Conservation (phyloP, 208 protist genomes). For the Tritrichomonas musculus region DNA sequence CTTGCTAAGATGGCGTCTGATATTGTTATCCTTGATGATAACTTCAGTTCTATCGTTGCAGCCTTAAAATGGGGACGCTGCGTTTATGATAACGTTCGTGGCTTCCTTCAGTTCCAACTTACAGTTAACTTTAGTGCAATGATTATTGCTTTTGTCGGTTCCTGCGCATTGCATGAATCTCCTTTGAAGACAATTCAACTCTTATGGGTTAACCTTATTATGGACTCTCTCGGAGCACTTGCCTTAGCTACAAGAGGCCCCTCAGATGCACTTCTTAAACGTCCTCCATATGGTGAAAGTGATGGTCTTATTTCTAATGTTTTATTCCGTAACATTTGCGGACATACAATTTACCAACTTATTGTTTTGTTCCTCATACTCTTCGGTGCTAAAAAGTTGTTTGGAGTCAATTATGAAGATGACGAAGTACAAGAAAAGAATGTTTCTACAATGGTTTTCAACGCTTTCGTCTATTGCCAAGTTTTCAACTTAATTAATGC, state of each 20-base stretch:
- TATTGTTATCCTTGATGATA: too few species aligned
- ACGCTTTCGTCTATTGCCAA: too few species aligned
- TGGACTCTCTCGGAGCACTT: too few species aligned
- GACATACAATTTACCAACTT: conserved; percentile 62
- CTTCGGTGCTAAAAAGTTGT: not conserved
- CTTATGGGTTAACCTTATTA: too few species aligned
- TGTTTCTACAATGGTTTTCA: not conserved
- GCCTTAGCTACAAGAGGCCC: conserved; percentile 89
- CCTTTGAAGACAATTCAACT: conserved; percentile 79
- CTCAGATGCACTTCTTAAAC: conserved; percentile 52
- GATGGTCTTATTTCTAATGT: too few species aligned
- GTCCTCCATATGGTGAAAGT: too few species aligned
- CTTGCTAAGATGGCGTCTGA: conserved; percentile 69
- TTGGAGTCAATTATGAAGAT: not conserved
- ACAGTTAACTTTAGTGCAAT: too few species aligned
- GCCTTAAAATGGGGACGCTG: too few species aligned
- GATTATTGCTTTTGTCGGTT: conserved; percentile 75
- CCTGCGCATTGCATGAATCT: conserved; percentile 54
- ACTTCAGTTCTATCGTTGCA: too few species aligned
- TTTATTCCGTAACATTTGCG: conserved; percentile 68
- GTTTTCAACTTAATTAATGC: too few species aligned
- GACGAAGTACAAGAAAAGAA: not conserved
- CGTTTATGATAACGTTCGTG: conserved; percentile 91
- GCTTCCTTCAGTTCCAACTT: too few species aligned
- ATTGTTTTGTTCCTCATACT: conserved; percentile 56